Percentiles rank a stretch among this genome's conserved stretches.
These are phyloP conservation scores for Byssochlamys sp. DNA, from an alignment of 2,329 filamentous ascomycete species.

Conservation along the genomic window DNA sequence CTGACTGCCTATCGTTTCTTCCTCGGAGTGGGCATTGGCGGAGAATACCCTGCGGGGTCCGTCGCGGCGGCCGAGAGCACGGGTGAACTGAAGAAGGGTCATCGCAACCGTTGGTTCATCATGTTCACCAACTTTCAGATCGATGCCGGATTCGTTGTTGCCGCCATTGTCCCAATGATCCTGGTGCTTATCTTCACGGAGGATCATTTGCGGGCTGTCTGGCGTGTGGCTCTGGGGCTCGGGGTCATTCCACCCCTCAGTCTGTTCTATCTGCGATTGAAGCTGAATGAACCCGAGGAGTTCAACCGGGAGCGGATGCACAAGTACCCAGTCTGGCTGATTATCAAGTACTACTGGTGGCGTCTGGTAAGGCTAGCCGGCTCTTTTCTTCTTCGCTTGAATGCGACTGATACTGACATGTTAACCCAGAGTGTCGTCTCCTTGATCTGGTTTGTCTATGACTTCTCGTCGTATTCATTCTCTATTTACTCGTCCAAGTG, in stretches of 20 bases:
- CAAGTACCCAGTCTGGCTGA: slow-evolving; percentile 44
- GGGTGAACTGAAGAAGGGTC: slow-evolving; percentile 68
- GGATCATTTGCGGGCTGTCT: slow-evolving; percentile 61
- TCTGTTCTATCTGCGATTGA: slow-evolving; percentile 61
- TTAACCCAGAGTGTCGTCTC: slow-evolving; percentile 47
- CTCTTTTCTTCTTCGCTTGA: background rate
- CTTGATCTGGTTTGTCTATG: slow-evolving; percentile 76
- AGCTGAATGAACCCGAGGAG: slow-evolving; percentile 68
- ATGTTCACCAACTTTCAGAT: slow-evolving; percentile 85
- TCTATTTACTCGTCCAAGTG: slow-evolving; percentile 67
- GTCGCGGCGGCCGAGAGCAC: slow-evolving; percentile 78
- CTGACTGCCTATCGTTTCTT: slow-evolving; percentile 80
- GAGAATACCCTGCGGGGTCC: slow-evolving; percentile 51
- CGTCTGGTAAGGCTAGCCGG: slow-evolving; percentile 43
- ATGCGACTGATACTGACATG: slow-evolving; percentile 3
- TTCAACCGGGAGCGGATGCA: slow-evolving; percentile 63
- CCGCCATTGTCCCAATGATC: slow-evolving; percentile 65
- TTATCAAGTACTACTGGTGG: slow-evolving; percentile 56
- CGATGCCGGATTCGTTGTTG: slow-evolving; percentile 72
- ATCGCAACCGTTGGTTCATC: slow-evolving; percentile 83
- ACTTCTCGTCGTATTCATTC: slow-evolving; percentile 79
- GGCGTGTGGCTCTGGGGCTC: slow-evolving; percentile 71
- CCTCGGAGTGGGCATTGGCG: slow-evolving; percentile 67
- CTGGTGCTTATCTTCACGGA: slow-evolving; percentile 51
- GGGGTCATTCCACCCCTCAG: slow-evolving; percentile 67